Percentiles rank a stretch among this genome's conserved stretches.
phyloP scores from a whole-genome alignment of 257 asterid genomes.

The Orobanche coerulescens region DNA sequence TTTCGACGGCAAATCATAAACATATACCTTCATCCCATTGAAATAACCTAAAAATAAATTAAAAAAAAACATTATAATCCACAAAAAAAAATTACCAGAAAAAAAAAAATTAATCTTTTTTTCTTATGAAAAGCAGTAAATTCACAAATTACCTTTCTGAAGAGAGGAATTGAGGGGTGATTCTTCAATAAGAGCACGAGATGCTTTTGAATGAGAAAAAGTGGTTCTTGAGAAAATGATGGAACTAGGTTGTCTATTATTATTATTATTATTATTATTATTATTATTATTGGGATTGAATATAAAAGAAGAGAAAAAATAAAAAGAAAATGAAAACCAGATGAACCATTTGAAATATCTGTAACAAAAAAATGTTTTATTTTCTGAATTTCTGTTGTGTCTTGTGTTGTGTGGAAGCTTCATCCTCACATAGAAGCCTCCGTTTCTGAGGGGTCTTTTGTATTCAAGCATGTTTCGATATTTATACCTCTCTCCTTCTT shows the following conservation, averaged over 20 bases:
- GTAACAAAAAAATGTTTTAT: slow-evolving; percentile 22
- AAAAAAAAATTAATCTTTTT: neutral
- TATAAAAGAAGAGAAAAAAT: slow-evolving; percentile 49
- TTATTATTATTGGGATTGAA: slow-evolving; percentile 22
- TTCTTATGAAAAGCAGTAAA: too few relatives aligned
- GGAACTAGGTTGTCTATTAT: slow-evolving; percentile 31
- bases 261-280: neutral
- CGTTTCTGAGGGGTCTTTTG: slow-evolving; percentile 30
- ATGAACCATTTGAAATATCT: slow-evolving; percentile 65
- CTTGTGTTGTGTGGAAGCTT: slow-evolving; percentile 33
- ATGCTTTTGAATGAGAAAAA: slow-evolving; percentile 36
- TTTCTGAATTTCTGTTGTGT: neutral
- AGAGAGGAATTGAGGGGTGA: slow-evolving; percentile 12
- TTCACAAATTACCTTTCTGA: slow-evolving; percentile 8
- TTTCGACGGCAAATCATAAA: slow-evolving; percentile 65
- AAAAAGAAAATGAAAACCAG: slow-evolving; percentile 56
- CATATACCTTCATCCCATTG: slow-evolving; percentile 52
- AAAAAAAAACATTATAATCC: neutral
- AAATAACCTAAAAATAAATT: neutral
- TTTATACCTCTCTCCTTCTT: neutral
- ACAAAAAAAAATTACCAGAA: too few relatives aligned
- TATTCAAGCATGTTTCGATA: slow-evolving; percentile 27
- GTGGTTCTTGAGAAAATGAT: slow-evolving; percentile 33
- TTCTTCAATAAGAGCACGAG: slow-evolving; percentile 60
- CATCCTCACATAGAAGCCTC: slow-evolving; percentile 68